Conservation (phyloP, 2,329 filamentous ascomycete species). For the Hypoxylon sp. region DNA sequence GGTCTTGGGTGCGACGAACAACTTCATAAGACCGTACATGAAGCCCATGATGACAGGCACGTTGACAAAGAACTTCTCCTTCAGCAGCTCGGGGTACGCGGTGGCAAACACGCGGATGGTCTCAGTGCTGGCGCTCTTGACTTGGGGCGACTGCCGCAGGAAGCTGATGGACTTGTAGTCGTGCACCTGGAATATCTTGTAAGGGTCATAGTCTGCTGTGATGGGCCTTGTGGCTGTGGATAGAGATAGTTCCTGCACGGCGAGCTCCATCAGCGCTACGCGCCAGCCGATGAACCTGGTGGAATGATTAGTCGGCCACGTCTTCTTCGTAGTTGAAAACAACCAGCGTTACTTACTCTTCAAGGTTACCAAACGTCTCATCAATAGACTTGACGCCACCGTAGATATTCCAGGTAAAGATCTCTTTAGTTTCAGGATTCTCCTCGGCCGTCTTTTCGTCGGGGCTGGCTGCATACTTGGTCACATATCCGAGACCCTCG, state of each 20-base stretch:
- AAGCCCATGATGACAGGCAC: conserved; percentile 92
- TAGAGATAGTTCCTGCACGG: conserved; percentile 77
- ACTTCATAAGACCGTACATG: conserved; percentile 78
- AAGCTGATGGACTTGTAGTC: conserved; percentile 92
- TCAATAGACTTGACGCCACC: conserved; percentile 84
- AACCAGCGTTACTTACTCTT: conserved; percentile 71
- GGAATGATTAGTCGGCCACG: no score
- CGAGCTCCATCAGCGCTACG: conserved; percentile 88
- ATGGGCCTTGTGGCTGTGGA: conserved; percentile 73
- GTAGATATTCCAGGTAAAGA: conserved; percentile 95
- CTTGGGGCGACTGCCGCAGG: conserved; percentile 78
- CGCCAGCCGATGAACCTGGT: conserved; percentile 88
- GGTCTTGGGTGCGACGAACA: conserved; percentile 77
- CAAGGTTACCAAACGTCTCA: conserved; percentile 80
- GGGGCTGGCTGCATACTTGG: conserved; percentile 68
- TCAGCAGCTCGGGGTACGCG: conserved; percentile 88
- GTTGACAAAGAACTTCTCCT: conserved; percentile 95
- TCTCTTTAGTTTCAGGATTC: conserved; percentile 58
- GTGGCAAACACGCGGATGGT: conserved; percentile 83
- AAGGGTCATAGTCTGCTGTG: conserved; percentile 79
- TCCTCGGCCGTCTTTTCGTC: conserved; percentile 41
- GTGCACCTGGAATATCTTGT: conserved; percentile 92
- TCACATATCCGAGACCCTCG: conserved; percentile 80
- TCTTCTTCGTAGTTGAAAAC: background rate
- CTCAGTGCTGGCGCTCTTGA: conserved; percentile 79